Conservation (phyloP, 2,329 filamentous ascomycete genomes). For the Penicillium sclerotiorum region DNA sequence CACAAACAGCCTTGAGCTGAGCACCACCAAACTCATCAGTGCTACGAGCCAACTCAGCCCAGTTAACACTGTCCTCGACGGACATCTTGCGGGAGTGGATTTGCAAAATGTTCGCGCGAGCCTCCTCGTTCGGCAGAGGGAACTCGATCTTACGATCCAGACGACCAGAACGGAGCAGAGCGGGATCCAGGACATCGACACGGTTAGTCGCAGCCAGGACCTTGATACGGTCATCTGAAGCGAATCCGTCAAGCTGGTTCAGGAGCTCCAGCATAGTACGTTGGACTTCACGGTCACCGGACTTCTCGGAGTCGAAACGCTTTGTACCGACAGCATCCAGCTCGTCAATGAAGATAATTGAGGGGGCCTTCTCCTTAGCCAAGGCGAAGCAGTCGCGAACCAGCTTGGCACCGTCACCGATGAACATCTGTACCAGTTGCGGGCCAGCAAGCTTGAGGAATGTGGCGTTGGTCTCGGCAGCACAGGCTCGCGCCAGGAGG, state of each 20-base stretch:
- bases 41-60: slow-evolving; percentile 90
- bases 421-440: slow-evolving; percentile 99
- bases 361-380: slow-evolving; percentile 97
- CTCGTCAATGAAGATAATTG: slow-evolving; percentile 99
- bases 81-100: slow-evolving; percentile 99
- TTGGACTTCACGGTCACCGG: slow-evolving; percentile 95
- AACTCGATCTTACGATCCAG: slow-evolving; percentile 98
- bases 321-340: slow-evolving; percentile 98
- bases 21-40: slow-evolving; percentile 98
- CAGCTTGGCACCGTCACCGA: slow-evolving; percentile 95
- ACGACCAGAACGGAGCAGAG: slow-evolving; percentile 85
- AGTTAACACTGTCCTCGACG: slow-evolving; percentile 90
- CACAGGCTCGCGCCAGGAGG: slow-evolving; percentile 84
- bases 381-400: slow-evolving; percentile 97
- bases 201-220: slow-evolving; percentile 93
- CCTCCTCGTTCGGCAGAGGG: slow-evolving; percentile 95
- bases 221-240: slow-evolving; percentile 95
- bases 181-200: slow-evolving; percentile 90
- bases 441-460: slow-evolving; percentile 98
- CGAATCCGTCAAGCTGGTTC: slow-evolving; percentile 97
- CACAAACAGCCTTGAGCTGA: slow-evolving; percentile 96
- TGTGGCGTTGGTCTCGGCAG: slow-evolving; percentile 95
- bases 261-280: slow-evolving; percentile 98
- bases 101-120: slow-evolving; percentile 91
- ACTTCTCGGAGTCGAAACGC: slow-evolving; percentile 98